These are phyloP conservation scores for Arthrinium phaeospermum DNA, from an alignment of 2,329 filamentous ascomycete species.

Conservation along the genomic window DNA sequence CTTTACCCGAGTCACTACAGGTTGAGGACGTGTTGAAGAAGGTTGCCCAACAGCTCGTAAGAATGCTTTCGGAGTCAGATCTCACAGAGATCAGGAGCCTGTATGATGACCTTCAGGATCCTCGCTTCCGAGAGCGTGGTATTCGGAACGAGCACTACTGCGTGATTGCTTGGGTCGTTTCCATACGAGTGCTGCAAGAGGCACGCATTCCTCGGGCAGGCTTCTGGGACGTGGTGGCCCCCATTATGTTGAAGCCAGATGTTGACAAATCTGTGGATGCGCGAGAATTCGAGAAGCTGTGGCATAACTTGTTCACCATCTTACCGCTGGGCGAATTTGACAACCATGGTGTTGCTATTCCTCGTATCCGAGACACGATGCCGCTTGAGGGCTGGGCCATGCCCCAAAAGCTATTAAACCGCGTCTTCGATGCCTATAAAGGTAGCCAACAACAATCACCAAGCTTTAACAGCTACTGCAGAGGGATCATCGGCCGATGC, in stretches of 20 bases:
- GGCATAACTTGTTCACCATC: slow-evolving; percentile 65
- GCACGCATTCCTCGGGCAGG: slow-evolving; percentile 56
- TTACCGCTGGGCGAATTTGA: slow-evolving; percentile 68
- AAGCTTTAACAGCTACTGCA: slow-evolving; percentile 70
- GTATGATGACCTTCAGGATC: slow-evolving; percentile 55
- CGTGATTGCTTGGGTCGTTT: slow-evolving; percentile 62
- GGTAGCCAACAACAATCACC: slow-evolving; percentile 59
- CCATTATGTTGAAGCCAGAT: slow-evolving; percentile 45
- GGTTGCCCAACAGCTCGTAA: slow-evolving; percentile 45
- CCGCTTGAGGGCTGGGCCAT: slow-evolving; percentile 65
- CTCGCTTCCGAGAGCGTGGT: slow-evolving; percentile 54
- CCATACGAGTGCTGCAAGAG: slow-evolving; percentile 59
- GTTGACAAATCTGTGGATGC: slow-evolving; percentile 47
- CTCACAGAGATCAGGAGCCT: slow-evolving; percentile 49
- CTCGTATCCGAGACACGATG: slow-evolving; percentile 42
- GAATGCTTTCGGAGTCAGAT: slow-evolving; percentile 49
- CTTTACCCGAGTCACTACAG: slow-evolving; percentile 44
- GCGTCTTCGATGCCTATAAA: slow-evolving; percentile 64
- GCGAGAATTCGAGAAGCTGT: slow-evolving; percentile 58
- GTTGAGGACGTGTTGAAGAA: slow-evolving; percentile 56
- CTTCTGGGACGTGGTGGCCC: slow-evolving; percentile 66
- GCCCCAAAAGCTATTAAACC: slow-evolving; percentile 61
- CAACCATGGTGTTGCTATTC: slow-evolving; percentile 53
- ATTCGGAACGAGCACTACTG: slow-evolving; percentile 52
- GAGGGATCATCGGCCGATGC: slow-evolving; percentile 63